These are phyloP conservation scores for Tricholoma terreum DNA, from an alignment of 768 basidiomycete species.

Conservation along the genomic window DNA sequence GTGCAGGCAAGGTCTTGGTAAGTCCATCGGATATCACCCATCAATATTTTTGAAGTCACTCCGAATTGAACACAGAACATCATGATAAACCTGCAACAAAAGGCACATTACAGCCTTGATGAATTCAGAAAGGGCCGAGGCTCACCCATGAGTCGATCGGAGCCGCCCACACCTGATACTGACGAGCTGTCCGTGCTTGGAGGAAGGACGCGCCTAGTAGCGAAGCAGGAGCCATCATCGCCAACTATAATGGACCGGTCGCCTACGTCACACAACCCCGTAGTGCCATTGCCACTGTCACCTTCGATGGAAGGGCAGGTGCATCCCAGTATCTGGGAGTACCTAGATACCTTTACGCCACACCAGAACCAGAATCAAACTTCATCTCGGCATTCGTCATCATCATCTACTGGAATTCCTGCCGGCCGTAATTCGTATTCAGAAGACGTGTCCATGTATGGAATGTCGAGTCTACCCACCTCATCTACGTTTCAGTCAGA, in stretches of 20 bases:
- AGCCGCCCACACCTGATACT: constrained; percentile 47
- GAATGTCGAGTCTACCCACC: constrained; percentile 38
- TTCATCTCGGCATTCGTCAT: constrained; percentile 8
- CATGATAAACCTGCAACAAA: constrained; percentile 61
- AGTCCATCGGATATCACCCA: constrained; percentile 12
- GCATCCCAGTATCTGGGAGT: constrained; percentile 65
- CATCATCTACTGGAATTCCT: constrained; percentile 6
- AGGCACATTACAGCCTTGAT: constrained; percentile 61
- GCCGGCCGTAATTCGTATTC: constrained; percentile 11
- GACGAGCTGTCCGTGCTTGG: constrained; percentile 65
- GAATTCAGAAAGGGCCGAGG: constrained; percentile 60
- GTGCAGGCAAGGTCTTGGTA: constrained; percentile 64
- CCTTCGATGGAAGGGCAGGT: constrained; percentile 47
- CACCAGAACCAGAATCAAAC: constrained; percentile 17
- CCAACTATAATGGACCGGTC: constrained; percentile 59
- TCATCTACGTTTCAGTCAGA: constrained; percentile 34
- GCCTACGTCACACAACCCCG: constrained; percentile 67
- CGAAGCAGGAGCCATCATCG: constrained; percentile 56
- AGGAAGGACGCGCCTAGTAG: constrained; percentile 63
- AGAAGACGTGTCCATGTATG: constrained; percentile 42
- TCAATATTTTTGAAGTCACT: not conserved
- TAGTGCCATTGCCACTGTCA: constrained; percentile 67
- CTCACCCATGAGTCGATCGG: constrained; percentile 40
- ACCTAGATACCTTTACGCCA: constrained; percentile 58
- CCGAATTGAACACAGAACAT: constrained; percentile 41